Base-by-base conservation (phyloP, 345 rosid species). In the Populus nigra region DNA sequence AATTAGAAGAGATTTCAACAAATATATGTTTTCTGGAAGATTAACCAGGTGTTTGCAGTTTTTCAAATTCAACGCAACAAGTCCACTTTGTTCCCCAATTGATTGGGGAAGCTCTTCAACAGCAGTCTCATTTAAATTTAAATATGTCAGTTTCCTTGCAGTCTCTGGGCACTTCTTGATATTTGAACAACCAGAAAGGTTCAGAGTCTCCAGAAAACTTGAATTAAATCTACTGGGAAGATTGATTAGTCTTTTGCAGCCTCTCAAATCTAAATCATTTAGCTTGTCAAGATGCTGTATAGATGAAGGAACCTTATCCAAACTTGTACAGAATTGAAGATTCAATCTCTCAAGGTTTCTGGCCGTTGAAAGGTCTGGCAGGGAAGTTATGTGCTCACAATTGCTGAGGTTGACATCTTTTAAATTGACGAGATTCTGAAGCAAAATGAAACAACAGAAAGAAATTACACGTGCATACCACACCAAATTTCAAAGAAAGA, bases 161-260 rank as follows among this genome's bases (percentile, higher is more conserved):
- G 43, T 20, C 36, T 76, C 73, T 18, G 69, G 69, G 43, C 23
- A 39, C 18, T 9, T 17, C 33, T 31, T 22, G 23, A 80, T 69
- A 50, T 27, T 63, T 27, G 76, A 71, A 22, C 79, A 80, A 11
- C 55, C 45, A 6, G 62, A 27, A 50, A 79, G 82, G 61, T 36
- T 38, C 18, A 79, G 73, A 29, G 43, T 68, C 33, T 23, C 45
- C 17, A 79, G 78, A 38, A 38, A 55, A 20, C 66, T 53, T 41
- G 8, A 33, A 1, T 18, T 41, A 25, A 8, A 8, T 20, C 18
- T 35, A 11, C 41, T 65, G 6, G 71, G 68, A 13, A 74, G 5
- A 16, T 11, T 15, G 5, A 1, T 18, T 1, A 74, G 50, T 8
- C 31, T 27, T 39, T 5, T 27, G 57, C 77, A 74, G 4, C n/a